Conservation (phyloP, 768 basidiomycete genomes). For the Mycena chlorophos region DNA sequence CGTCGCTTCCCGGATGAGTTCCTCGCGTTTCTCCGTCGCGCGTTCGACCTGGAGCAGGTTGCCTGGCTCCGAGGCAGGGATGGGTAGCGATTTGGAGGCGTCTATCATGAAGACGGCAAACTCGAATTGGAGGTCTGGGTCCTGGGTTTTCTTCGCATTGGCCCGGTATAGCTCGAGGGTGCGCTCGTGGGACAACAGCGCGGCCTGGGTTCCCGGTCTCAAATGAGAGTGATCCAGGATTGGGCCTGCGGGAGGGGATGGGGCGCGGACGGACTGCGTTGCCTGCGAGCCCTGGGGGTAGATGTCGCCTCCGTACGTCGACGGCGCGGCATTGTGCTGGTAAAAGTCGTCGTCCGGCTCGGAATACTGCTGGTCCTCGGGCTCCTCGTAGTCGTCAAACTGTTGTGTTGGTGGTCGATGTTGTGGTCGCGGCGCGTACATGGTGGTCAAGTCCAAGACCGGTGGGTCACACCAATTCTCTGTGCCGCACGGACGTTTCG, state of each 20-base stretch:
- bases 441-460: slow-evolving; percentile 16
- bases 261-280: slow-evolving; percentile 60
- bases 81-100: slow-evolving; percentile 86
- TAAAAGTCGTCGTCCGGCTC: slow-evolving; percentile 54
- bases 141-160: slow-evolving; percentile 98
- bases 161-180: slow-evolving; percentile 96
- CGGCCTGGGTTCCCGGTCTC: slow-evolving; percentile 88
- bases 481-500: background rate
- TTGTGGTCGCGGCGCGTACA: slow-evolving; percentile 29
- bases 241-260: slow-evolving; percentile 66
- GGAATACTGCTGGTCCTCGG: slow-evolving; percentile 43
- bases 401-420: slow-evolving; percentile 27
- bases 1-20: slow-evolving; percentile 86
- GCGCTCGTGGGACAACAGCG: slow-evolving; percentile 91
- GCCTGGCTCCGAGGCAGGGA: slow-evolving; percentile 65
- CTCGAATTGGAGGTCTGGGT: slow-evolving; percentile 96
- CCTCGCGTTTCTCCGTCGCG: slow-evolving; percentile 80
- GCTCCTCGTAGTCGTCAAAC: slow-evolving; percentile 34
- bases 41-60: slow-evolving; percentile 82
- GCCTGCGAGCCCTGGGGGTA: slow-evolving; percentile 38
- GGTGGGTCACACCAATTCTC: too few species aligned
- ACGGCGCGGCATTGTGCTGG: slow-evolving; percentile 35
- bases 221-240: slow-evolving; percentile 91
- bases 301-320: slow-evolving; percentile 30
- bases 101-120: slow-evolving; percentile 99